phyloP scores from a whole-genome alignment of 768 basidiomycete species.

The Auriculariales sp. region DNA sequence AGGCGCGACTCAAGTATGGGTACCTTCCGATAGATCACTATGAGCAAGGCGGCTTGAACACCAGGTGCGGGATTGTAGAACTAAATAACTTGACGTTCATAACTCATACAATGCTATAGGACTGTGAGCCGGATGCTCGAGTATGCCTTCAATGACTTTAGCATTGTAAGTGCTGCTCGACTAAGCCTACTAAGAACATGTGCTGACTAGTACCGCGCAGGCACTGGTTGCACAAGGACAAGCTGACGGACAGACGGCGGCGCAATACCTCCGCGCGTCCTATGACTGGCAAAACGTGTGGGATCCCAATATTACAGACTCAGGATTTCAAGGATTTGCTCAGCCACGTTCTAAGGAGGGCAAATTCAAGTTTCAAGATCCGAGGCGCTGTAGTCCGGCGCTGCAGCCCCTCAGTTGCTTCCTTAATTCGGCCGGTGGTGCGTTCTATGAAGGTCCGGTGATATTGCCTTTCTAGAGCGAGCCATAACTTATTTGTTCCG shows the following conservation, averaged over 20 bases:
- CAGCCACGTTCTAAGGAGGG: conserved; percentile 9
- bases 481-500: too few species aligned
- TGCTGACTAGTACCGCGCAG: not conserved
- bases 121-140: conserved; percentile 10
- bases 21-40: conserved; percentile 6
- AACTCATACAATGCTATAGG: conserved; percentile 1
- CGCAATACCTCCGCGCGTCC: conserved; percentile 6
- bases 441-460: conserved; percentile 5
- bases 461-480: too few species aligned
- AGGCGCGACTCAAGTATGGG: conserved; percentile 2
- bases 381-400: conserved; percentile 7
- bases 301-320: conserved; percentile 6
- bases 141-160: conserved; percentile 11
- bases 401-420: conserved; percentile 8
- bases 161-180: conserved; percentile 4
- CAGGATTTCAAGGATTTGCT: conserved; percentile 9
- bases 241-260: not conserved
- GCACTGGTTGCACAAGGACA: conserved; percentile 8
- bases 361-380: conserved; percentile 7
- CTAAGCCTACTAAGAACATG: not conserved
- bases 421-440: conserved; percentile 6
- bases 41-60: conserved; percentile 4
- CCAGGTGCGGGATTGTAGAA: conserved; percentile 3
- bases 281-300: conserved; percentile 9
- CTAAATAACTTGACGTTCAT: not conserved